Percentiles rank a stretch among this genome's conserved stretches.
Conservation (phyloP, 1,284 basidiomycete species). For the Cutaneotrichosporon dermatis region DNA sequence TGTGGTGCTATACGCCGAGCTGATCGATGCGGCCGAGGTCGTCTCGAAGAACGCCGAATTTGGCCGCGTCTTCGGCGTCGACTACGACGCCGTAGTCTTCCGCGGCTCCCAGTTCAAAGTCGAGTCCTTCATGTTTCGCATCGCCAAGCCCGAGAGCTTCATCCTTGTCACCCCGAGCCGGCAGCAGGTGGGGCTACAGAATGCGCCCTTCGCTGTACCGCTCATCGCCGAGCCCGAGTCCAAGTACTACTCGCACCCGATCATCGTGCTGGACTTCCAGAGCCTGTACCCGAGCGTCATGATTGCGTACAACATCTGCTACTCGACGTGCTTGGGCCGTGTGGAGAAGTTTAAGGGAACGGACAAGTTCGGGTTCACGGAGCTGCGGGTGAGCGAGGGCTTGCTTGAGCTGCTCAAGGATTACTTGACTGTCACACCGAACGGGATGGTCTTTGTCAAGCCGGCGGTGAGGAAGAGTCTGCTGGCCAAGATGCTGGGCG, state of each 20-base stretch:
- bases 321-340: constrained; percentile 92
- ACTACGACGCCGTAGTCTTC: constrained; percentile 91
- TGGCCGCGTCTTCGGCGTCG: constrained; percentile 94
- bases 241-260: constrained; percentile 85
- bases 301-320: constrained; percentile 98
- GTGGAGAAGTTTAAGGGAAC: constrained; percentile 75
- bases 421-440: constrained; percentile 80
- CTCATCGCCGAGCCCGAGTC: constrained; percentile 91
- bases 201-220: constrained; percentile 85
- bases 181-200: constrained; percentile 86
- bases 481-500: constrained; percentile 84
- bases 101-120: constrained; percentile 98
- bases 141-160: constrained; percentile 94
- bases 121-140: constrained; percentile 95
- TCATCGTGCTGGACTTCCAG: constrained; percentile 92
- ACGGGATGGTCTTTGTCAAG: constrained; percentile 92
- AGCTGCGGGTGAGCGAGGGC: constrained; percentile 66
- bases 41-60: constrained; percentile 94
- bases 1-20: constrained; percentile 64
- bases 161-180: constrained; percentile 81
- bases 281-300: constrained; percentile 94
- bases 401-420: constrained; percentile 65
- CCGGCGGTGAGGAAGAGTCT: constrained; percentile 76
- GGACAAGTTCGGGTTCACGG: constrained; percentile 75
- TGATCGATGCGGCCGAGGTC: constrained; percentile 73